Evolutionary conservation across 2,329 filamentous ascomycete species (phyloP).

Genomic region (Ophiostoma tasmaniense): DNA sequence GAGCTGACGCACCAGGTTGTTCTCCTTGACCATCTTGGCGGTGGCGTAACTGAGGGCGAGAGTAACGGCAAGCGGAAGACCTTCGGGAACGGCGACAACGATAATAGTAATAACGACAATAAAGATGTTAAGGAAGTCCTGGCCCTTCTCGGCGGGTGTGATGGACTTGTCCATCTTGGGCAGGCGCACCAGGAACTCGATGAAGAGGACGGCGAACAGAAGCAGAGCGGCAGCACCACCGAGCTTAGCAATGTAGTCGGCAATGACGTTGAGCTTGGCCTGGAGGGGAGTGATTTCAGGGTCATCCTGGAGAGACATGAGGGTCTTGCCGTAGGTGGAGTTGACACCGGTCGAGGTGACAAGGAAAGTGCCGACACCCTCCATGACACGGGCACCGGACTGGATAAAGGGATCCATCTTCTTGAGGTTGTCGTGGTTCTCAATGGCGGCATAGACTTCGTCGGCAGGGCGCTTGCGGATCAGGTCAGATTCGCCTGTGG

Average conservation of each 20-base stretch:
- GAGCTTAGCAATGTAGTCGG: conserved; percentile 69
- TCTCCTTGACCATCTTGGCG: conserved; percentile 67
- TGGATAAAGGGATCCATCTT: conserved; percentile 81
- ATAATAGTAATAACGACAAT: conserved; percentile 74
- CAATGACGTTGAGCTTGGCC: conserved; percentile 65
- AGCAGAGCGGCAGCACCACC: conserved; percentile 69
- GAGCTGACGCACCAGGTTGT: conserved; percentile 67
- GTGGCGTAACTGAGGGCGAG: conserved; percentile 69
- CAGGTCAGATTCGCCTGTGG: conserved; percentile 70
- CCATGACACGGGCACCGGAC: conserved; percentile 70
- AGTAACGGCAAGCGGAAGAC: conserved; percentile 68
- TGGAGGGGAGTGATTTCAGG: conserved; percentile 70
- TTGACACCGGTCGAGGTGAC: conserved; percentile 65
- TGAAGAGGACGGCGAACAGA: conserved; percentile 76
- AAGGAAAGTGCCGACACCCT: conserved; percentile 67
- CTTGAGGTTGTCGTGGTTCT: conserved; percentile 54
- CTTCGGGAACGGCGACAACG: conserved; percentile 71
- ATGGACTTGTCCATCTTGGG: conserved; percentile 37
- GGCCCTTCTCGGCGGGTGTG: conserved; percentile 64
- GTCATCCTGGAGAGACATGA: conserved; percentile 65
- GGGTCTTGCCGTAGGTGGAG: conserved; percentile 66
- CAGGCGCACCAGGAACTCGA: conserved; percentile 71
- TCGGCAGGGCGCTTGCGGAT: conserved; percentile 60
- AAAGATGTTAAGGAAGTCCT: conserved; percentile 66
- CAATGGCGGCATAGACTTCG: conserved; percentile 61